These are phyloP conservation scores for Pleurotus salmoneostramineus DNA, from an alignment of 768 basidiomycete genomes.

Conservation along the genomic window DNA sequence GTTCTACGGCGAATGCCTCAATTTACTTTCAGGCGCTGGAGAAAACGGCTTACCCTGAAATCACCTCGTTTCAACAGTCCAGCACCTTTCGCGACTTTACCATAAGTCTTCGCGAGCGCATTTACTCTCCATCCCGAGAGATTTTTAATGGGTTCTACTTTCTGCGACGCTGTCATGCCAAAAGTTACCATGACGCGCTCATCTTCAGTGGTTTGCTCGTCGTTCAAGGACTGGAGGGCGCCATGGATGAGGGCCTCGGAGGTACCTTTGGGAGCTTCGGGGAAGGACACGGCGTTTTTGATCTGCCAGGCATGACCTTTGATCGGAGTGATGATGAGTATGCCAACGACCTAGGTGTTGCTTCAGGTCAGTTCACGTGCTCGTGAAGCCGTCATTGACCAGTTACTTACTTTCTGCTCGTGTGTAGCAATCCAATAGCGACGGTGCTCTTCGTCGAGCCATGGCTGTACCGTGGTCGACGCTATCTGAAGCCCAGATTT, in stretches of 20 bases:
- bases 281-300: conserved; percentile 54
- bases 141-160: conserved; percentile 36
- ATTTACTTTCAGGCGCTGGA: background rate
- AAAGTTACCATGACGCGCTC: conserved; percentile 38
- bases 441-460: conserved; percentile 51
- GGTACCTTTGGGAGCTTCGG: conserved; percentile 47
- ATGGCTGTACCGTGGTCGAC: conserved; percentile 37
- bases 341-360: conserved; percentile 32
- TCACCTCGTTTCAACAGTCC: conserved; percentile 38
- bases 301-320: conserved; percentile 43
- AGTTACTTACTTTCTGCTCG: conserved; percentile 19
- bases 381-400: too few relatives aligned
- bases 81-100: conserved; percentile 31
- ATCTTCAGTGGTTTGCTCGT: conserved; percentile 17
- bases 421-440: conserved; percentile 53
- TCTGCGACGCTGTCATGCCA: conserved; percentile 41
- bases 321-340: conserved; percentile 49
- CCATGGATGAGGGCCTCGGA: conserved; percentile 49
- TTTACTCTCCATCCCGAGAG: conserved; percentile 44
- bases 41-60: conserved; percentile 32
- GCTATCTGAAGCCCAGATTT: conserved; percentile 58
- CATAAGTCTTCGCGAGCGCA: conserved; percentile 39
- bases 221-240: conserved; percentile 38
- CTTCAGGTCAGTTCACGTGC: background rate
- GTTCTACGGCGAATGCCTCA: conserved; percentile 20